Evolutionary conservation across 768 basidiomycete genomes (phyloP).

Genomic region (Heimioporus sp.): DNA sequence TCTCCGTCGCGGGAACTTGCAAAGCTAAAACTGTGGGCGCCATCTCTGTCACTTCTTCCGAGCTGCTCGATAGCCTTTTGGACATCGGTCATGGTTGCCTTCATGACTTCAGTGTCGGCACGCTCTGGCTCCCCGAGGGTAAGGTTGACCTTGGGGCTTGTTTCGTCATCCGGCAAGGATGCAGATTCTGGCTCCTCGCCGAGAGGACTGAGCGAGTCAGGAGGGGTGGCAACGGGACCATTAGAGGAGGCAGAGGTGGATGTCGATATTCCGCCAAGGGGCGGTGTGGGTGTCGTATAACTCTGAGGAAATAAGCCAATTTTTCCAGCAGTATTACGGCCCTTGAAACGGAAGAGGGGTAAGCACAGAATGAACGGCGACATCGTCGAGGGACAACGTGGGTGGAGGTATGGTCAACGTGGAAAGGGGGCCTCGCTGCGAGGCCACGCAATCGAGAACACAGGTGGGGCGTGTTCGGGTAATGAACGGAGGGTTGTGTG

Average conservation of each 20-base stretch:
- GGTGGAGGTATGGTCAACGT: constrained; percentile 5
- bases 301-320: constrained; percentile 89
- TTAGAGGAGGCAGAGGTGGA: constrained; percentile 27
- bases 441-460: constrained; percentile 6
- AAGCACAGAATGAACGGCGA: constrained; percentile 24
- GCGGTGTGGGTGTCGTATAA: constrained; percentile 70
- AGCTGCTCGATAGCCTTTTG: constrained; percentile 90
- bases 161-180: constrained; percentile 25
- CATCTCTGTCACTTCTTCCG: constrained; percentile 56
- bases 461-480: constrained; percentile 5
- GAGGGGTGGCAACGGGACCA: constrained; percentile 15
- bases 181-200: constrained; percentile 46
- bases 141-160: constrained; percentile 27
- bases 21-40: constrained; percentile 73
- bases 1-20: constrained; percentile 60
- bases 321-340: constrained; percentile 77
- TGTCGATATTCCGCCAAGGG: constrained; percentile 30
- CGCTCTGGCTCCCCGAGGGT: constrained; percentile 21
- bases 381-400: constrained; percentile 23
- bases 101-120: constrained; percentile 62
- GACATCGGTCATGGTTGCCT: constrained; percentile 86
- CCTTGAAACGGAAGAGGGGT: constrained; percentile 44
- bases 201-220: constrained; percentile 41
- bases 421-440: background rate
- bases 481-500: constrained; percentile 2